Base-by-base conservation (phyloP, 768 basidiomycete genomes). In the Clavulina sp. region DNA sequence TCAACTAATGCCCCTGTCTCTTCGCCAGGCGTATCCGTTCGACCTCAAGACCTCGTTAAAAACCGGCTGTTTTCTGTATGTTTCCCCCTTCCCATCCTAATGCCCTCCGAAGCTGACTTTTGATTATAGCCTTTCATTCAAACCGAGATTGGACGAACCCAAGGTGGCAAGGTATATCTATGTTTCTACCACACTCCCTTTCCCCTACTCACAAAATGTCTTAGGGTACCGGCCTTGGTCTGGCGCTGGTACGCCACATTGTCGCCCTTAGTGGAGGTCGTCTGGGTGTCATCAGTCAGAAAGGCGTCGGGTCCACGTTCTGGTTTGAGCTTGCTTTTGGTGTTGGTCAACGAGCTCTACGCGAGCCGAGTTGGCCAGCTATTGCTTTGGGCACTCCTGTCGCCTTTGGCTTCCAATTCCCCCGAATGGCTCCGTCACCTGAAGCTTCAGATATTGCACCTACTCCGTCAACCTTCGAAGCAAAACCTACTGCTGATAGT, bases 241-340 rank as follows among this genome's bases (percentile, higher is more conserved):
- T 71, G 4, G 66, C 68, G 3, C 60, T 71, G 21, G 66, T 69
- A 7, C 60, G 68, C 18, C 66, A 69, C 49, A 70, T 71, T 54
- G 66, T 71, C 48, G 64, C 65, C 56, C 60, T 70, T 24, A 60
- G 58, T 16, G 63, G 67, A 24, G 70, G 70, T 18, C 61, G 70
- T 46, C 57, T 71, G 41, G 69, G 69, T 33, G 69, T 71, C 13
- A 56, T 59, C 28, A 59, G 57, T 16, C 54, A 53, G 24, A 46
- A 47, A 21, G 60, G 58, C 24, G 33, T 58, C 1, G 62, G 61
- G 26, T 53, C 57, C 24, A 57, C 52, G 3, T 60, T 63, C 43
- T 61, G 57, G 57, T 47, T 60, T 23, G 62, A 62, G 40, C 49
- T 62, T 50, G 24, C 55, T 6, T 32, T 50, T 21, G 32, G 56